Conservation (phyloP, 2,329 filamentous ascomycete species). For the Talaromyces sp. region DNA sequence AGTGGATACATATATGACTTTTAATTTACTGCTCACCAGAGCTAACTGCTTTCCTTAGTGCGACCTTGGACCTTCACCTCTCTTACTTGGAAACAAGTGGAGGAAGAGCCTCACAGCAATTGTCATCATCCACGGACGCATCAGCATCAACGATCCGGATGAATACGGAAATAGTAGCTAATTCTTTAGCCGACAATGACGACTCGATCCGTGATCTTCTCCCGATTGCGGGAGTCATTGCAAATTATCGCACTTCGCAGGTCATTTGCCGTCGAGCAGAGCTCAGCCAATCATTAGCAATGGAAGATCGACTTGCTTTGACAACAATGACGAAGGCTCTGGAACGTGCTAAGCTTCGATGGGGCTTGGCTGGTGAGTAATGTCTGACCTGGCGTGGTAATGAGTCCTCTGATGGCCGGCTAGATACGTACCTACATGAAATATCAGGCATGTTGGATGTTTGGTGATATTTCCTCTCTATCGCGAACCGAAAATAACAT, state of each 20-base stretch:
- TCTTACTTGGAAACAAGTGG: background rate
- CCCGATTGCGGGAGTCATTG: slow-evolving; percentile 3
- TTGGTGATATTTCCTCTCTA: background rate
- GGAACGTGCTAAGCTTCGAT: background rate
- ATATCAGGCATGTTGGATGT: background rate
- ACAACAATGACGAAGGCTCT: background rate
- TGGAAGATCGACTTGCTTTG: background rate
- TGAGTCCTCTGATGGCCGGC: background rate
- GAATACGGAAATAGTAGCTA: background rate
- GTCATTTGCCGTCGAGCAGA: background rate
- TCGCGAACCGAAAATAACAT: too few species aligned
- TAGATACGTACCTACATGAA: background rate
- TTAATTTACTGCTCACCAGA: background rate
- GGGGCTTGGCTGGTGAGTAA: slow-evolving; percentile 7
- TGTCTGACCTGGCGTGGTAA: background rate
- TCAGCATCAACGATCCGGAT: background rate
- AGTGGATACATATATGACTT: background rate
- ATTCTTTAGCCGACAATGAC: slow-evolving; percentile 4
- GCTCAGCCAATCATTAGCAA: background rate
- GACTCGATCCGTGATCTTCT: background rate
- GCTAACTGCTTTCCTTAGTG: background rate
- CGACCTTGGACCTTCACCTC: background rate
- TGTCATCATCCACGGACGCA: background rate
- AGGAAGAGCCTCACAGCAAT: background rate
- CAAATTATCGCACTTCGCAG: background rate